Conservation (phyloP, 805 yeast species). For the Kuraishia floccosa region DNA sequence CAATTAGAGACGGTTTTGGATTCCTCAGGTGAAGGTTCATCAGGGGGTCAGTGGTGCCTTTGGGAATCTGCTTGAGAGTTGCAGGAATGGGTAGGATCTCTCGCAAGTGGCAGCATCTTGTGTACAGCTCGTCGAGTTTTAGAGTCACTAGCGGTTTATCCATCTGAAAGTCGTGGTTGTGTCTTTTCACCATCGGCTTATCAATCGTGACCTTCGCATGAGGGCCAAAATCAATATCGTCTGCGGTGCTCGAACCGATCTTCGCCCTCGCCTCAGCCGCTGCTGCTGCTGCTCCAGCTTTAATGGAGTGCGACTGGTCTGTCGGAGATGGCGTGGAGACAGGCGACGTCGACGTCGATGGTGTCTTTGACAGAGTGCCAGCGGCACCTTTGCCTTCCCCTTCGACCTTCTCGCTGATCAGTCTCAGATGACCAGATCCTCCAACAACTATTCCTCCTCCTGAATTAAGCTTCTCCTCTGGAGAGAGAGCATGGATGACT, state of each 20-base stretch:
- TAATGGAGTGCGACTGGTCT: not conserved
- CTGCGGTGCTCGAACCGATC: conserved; percentile 3
- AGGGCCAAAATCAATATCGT: conserved; percentile 5
- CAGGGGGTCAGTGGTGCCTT: conserved; percentile 67
- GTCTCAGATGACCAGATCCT: conserved; percentile 56
- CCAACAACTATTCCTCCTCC: conserved; percentile 73
- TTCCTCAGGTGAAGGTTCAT: conserved; percentile 63
- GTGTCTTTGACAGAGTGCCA: no score
- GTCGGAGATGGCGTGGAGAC: not conserved
- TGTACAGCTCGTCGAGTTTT: conserved; percentile 63
- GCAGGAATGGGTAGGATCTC: conserved; percentile 91
- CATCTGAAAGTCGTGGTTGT: conserved; percentile 13
- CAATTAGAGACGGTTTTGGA: conserved; percentile 86
- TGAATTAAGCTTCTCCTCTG: conserved; percentile 19
- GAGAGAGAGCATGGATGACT: conserved; percentile 19
- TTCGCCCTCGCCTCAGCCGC: conserved; percentile 16
- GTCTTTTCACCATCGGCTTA: conserved; percentile 45
- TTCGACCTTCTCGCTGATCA: conserved; percentile 13
- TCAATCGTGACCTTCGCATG: conserved; percentile 41
- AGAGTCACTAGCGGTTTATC: conserved; percentile 24
- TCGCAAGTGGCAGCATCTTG: conserved; percentile 86
- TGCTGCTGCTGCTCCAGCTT: conserved; percentile 7
- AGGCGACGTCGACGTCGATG: not conserved
- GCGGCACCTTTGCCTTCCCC: conserved; percentile 1
- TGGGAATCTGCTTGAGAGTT: conserved; percentile 70